phyloP scores from a whole-genome alignment of 441 rosid genomes.

The Pelargonium exstipulatum region DNA sequence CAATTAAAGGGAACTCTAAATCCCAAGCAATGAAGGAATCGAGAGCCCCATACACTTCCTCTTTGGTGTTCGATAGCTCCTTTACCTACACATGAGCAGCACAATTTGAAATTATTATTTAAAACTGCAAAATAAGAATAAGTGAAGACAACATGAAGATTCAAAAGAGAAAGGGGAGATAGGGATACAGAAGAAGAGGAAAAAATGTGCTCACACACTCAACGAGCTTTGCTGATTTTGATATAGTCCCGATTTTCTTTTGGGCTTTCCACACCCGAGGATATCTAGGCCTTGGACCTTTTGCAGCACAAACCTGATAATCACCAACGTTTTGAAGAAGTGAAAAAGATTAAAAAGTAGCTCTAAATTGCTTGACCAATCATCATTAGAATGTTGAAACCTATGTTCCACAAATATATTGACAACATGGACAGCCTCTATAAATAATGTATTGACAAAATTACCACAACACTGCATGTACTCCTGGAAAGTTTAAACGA shows the following conservation, averaged over 20 bases:
- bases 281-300: conserved; percentile 87
- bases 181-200: not conserved
- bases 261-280: conserved; percentile 89
- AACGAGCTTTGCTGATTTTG: conserved; percentile 74
- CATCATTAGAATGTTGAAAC: not conserved
- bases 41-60: conserved; percentile 90
- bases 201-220: conserved; percentile 40
- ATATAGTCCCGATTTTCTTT: conserved; percentile 65
- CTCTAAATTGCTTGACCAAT: not conserved
- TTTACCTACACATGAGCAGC: conserved; percentile 43
- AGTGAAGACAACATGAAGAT: not conserved
- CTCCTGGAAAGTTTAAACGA: conserved; percentile 25
- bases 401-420: not conserved
- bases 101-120: conserved; percentile 2
- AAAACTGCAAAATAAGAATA: not conserved
- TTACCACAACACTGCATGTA: conserved; percentile 47
- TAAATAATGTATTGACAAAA: conserved; percentile 4
- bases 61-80: conserved; percentile 71
- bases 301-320: conserved; percentile 68
- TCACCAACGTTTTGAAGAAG: conserved; percentile 10
- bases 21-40: conserved; percentile 97
- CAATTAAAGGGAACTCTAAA: conserved; percentile 80
- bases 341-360: not conserved
- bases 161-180: not conserved
- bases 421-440: not conserved